A percentile compares a stretch with the other conserved stretches of the same genome.
phyloP scores from a whole-genome alignment of 192 early-diverging fungal genomes.

The Fimicolochytrium jonesii region DNA sequence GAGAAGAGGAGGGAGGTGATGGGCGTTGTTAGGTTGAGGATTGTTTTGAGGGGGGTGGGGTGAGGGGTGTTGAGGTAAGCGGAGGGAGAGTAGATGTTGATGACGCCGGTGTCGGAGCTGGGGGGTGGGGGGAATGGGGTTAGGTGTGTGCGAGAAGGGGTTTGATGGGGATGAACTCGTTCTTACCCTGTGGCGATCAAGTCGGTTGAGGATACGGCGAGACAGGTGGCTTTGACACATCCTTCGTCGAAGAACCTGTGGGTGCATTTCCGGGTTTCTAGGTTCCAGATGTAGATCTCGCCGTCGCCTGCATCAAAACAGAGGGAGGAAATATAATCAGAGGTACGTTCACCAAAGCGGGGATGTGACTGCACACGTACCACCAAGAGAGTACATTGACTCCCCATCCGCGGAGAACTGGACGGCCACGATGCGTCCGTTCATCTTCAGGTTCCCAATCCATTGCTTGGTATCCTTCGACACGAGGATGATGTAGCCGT shows the following conservation, averaged over 20 bases:
- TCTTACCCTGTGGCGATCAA: slow-evolving; percentile 86
- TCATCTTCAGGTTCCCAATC: slow-evolving; percentile 87
- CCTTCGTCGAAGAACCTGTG: slow-evolving; percentile 81
- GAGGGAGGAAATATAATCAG: slow-evolving; percentile 34
- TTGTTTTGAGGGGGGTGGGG: slow-evolving; percentile 68
- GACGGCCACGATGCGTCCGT: slow-evolving; percentile 64
- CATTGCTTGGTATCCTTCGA: slow-evolving; percentile 78
- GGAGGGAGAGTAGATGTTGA: slow-evolving; percentile 75
- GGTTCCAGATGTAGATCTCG: slow-evolving; percentile 88
- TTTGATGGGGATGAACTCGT: not conserved
- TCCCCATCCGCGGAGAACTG: slow-evolving; percentile 78
- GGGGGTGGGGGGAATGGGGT: not conserved
- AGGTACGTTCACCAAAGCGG: too few relatives aligned
- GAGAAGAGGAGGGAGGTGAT: slow-evolving; percentile 75
- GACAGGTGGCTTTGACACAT: slow-evolving; percentile 64
- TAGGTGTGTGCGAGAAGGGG: not conserved
- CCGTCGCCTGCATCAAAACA: slow-evolving; percentile 66
- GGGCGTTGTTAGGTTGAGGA: slow-evolving; percentile 82
- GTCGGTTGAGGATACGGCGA: slow-evolving; percentile 66
- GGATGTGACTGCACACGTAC: slow-evolving; percentile 24
- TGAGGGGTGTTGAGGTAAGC: slow-evolving; percentile 41
- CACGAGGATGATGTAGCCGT: slow-evolving; percentile 81
- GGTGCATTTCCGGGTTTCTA: slow-evolving; percentile 66
- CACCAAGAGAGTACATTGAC: slow-evolving; percentile 71
- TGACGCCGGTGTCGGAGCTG: slow-evolving; percentile 73